Percentiles rank a stretch among this genome's conserved stretches.
These are phyloP conservation scores for Cryptococcus deneoformans DNA, from an alignment of 1,284 basidiomycete genomes.

Conservation along the genomic window DNA sequence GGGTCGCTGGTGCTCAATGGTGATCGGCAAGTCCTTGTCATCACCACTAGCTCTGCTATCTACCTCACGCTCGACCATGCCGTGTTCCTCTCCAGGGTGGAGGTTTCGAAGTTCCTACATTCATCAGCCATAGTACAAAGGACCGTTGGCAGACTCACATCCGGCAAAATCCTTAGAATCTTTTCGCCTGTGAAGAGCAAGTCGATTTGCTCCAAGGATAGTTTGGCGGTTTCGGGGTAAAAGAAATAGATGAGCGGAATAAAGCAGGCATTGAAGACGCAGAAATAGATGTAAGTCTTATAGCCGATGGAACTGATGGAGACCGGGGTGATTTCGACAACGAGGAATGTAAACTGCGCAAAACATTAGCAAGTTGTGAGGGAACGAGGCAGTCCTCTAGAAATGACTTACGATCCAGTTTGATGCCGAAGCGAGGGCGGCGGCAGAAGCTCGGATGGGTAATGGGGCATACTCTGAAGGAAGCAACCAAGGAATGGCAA, in stretches of 20 bases:
- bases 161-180: constrained; percentile 12
- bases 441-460: no score
- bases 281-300: constrained; percentile 30
- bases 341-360: constrained; percentile 20
- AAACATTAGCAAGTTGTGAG: background rate
- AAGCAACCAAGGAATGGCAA: no score
- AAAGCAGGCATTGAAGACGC: constrained; percentile 29
- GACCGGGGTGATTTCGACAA: constrained; percentile 32
- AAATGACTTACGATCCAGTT: constrained; percentile 31
- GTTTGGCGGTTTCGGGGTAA: constrained; percentile 26
- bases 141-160: background rate
- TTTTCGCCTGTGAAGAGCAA: constrained; percentile 21
- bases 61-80: no score
- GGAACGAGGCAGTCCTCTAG: background rate
- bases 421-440: no score
- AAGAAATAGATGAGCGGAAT: constrained; percentile 31
- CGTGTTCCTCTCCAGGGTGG: no score
- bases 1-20: no score
- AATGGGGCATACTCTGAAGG: no score
- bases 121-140: no score
- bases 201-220: constrained; percentile 24
- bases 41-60: no score
- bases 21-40: no score
- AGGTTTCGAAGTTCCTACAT: no score
- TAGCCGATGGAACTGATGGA: constrained; percentile 27